A percentile compares a stretch with the other conserved stretches of the same genome.
Conservation (phyloP, 1,284 basidiomycete genomes). For the Sanghuangporus baumii region DNA sequence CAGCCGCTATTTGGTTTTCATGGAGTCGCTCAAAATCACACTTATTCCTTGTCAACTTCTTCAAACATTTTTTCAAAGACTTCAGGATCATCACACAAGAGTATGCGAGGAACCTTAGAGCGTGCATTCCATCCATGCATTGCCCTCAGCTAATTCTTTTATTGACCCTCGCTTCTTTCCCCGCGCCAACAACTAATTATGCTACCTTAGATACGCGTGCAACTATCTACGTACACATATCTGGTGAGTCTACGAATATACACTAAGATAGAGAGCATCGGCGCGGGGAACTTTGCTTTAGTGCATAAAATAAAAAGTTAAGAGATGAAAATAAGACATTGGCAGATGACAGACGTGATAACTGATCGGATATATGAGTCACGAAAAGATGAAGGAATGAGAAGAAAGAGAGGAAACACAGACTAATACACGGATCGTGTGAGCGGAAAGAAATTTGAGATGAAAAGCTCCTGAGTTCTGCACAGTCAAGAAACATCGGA, state of each 20-base stretch:
- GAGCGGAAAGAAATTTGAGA: not conserved
- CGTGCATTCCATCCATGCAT: conserved; percentile 2
- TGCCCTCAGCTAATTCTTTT: not conserved
- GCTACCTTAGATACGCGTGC: not conserved
- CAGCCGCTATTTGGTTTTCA: too few relatives aligned
- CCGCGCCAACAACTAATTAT: too few relatives aligned
- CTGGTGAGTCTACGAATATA: not conserved
- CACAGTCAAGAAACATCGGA: not conserved
- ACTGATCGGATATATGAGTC: not conserved
- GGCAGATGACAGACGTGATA: not conserved
- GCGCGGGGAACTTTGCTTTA: too few relatives aligned
- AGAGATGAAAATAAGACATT: too few relatives aligned
- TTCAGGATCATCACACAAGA: not conserved
- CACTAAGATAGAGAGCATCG: too few relatives aligned
- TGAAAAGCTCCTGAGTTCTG: not conserved
- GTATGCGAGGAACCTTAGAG: not conserved
- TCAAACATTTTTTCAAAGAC: too few relatives aligned
- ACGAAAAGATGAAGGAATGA: not conserved
- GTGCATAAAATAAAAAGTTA: too few relatives aligned
- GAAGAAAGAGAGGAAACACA: not conserved
- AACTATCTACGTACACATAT: not conserved
- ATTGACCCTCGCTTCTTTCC: not conserved
- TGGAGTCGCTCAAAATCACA: too few relatives aligned
- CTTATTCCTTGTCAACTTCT: too few relatives aligned
- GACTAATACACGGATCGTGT: not conserved